Evolutionary conservation across 352 stramenopile species (phyloP), one percentile per base, ranked within the genome.

Genomic region (Chrysophaeum taylorii): DNA sequence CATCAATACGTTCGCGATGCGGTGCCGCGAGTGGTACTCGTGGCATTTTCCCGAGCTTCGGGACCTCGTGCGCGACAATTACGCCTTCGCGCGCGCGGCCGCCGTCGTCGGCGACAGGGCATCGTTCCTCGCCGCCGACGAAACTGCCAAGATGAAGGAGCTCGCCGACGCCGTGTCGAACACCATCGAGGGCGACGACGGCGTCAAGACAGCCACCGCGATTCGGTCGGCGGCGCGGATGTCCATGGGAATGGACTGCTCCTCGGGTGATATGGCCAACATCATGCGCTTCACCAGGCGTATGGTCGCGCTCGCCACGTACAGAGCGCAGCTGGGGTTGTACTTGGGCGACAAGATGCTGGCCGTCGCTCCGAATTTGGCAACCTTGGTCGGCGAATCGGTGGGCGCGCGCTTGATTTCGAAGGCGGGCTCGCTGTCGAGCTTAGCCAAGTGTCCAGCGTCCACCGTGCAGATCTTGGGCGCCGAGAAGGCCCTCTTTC

Each of bases 21-120:
- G 96, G 70, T 90, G 98, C 68, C 87, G 94, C 57, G 96, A 99
- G 82, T 99, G 96, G 96, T 99, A 99, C 86, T 96, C 89, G 79
- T 99, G 95, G 95, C 96, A 99, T 81, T 99, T 99, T 82, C 96
- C 96, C 21, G 96, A 99, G 85, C 85, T 99, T 39, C 90, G 96
- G 70, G 95, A 98, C 78, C 94, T 99, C 74, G 93, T 99, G 60
- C 97, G 97, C 75, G 96, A 99, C 84, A 99, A 98, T 82, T 98
- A 98, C 81, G 87, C 98, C 72, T 99, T 98, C 87, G 94, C 94
- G 14, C 86, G 93, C 45, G 94, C 90, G 69, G 95, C 94, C 70
- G 90, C 93, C 31, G 97, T 93, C 79, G 97, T 99, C 84, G 93
- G 97, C 81, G 93, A 97, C 33, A 29, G 60, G 4, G 39, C 39